Base-by-base conservation (phyloP, 768 basidiomycete species). In the Auriscalpium vulgare region DNA sequence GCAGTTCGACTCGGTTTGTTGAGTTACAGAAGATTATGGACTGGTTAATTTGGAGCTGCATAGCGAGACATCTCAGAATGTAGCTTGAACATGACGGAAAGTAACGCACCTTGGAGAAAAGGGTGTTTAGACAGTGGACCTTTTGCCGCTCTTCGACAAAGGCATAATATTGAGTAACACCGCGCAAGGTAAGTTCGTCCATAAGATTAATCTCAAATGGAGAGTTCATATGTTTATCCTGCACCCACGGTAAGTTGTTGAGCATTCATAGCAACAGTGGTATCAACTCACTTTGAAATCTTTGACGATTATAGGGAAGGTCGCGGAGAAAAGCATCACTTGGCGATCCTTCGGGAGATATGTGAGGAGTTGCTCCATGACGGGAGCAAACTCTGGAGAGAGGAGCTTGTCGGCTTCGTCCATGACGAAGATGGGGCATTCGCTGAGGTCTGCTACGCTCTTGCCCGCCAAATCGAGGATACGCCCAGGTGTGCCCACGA, bases 1-100 rank as follows among this genome's bases (percentile, higher is more conserved):
- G 82, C 49, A 99, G 88, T 74, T 99, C 95, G 75, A 99, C 95
- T 56, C 95, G 93, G 78, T 97, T 97, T 66, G 95, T 99, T 62
- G 95, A 97, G 79, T 99, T 99, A 76, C 95, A 99, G 75, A 99
- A 99, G 69, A 99, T 99, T 75, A 99, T 98, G 57, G 95, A 97
- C 75, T 99, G 95, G 75, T 99, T 99, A 79, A 99, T 99, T 95
- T 98, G 95, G 51, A 99, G 84, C 92, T 97, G 68, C 11, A 56
- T 38, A 56, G 44, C 43, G 37, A 10, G 45, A 43, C 3, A 10
- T 17, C 17, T 29, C 29, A 29, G 29, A 29, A 29, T 29, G 29
- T 35, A 59, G 57, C 49, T 51, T 56, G 34, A 11, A 37, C 14
- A 10, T 47, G 29, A 23, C 23, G 37, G 0, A 53, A 13, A 21